A percentile compares a stretch with the other conserved stretches of the same genome.
Conservation (phyloP, 106 monocot genomes). For the Allium fistulosum region DNA sequence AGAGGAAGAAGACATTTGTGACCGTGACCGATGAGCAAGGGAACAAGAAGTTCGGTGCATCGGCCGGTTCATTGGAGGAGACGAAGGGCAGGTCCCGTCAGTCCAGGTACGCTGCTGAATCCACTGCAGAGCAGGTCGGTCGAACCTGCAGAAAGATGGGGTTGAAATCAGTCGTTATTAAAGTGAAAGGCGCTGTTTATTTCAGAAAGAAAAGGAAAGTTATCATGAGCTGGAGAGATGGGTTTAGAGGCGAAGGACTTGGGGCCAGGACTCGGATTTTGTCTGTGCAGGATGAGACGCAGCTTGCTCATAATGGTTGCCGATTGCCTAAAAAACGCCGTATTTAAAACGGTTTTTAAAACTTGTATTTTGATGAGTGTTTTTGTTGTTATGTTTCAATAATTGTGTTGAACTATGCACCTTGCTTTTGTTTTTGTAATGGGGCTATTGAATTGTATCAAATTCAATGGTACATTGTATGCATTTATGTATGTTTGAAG, state of each 20-base stretch:
- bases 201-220: slow-evolving; percentile 26
- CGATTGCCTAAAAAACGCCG: background rate
- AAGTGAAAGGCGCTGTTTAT: slow-evolving; percentile 16
- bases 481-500: no score
- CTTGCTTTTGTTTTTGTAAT: no score
- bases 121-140: slow-evolving; percentile 21
- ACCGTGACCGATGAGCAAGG: slow-evolving; percentile 10
- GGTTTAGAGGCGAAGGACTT: slow-evolving; percentile 20
- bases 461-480: no score
- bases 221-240: slow-evolving; percentile 25
- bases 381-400: no score
- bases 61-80: slow-evolving; percentile 13
- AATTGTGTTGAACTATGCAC: no score
- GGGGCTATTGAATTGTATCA: no score
- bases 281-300: slow-evolving; percentile 20
- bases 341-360: background rate
- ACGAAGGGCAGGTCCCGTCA: slow-evolving; percentile 13
- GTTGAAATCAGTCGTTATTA: slow-evolving; percentile 19
- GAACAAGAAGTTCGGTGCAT: slow-evolving; percentile 12
- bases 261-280: slow-evolving; percentile 18
- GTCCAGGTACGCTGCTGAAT: slow-evolving; percentile 29
- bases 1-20: slow-evolving; percentile 9
- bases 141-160: slow-evolving; percentile 16
- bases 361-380: no score
- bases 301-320: slow-evolving; percentile 1